A percentile compares a stretch with the other conserved stretches of the same genome.
Evolutionary conservation across 768 basidiomycete genomes (phyloP).

Genomic region (Rhodotorula kratochvilovae): DNA sequence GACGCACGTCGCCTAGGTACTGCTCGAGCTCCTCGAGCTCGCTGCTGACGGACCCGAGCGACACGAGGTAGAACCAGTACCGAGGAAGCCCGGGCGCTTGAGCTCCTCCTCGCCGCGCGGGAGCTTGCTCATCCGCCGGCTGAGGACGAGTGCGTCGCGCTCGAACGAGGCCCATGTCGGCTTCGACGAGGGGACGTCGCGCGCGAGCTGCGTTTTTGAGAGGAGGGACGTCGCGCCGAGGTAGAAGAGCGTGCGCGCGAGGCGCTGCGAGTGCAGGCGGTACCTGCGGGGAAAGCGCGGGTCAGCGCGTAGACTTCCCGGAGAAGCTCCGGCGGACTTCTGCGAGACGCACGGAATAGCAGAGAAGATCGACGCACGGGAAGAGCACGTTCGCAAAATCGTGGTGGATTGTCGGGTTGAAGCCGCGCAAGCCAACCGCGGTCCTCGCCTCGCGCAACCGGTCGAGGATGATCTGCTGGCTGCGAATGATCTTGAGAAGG

Average conservation of each 20-base stretch:
- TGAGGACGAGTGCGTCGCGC: conserved; percentile 36
- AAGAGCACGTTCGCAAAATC: conserved; percentile 27
- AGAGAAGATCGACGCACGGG: neutral
- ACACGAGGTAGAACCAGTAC: conserved; percentile 38
- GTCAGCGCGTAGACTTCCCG: too few relatives aligned
- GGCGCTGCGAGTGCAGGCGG: conserved; percentile 35
- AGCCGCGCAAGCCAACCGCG: conserved; percentile 30
- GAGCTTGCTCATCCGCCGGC: conserved; percentile 25
- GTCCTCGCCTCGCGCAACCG: conserved; percentile 26
- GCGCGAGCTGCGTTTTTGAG: conserved; percentile 34
- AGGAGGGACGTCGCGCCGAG: conserved; percentile 30
- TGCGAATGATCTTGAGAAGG: conserved; percentile 28
- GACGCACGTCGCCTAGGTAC: conserved; percentile 28
- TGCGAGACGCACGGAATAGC: too few relatives aligned
- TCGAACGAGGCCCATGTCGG: conserved; percentile 37
- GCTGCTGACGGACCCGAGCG: conserved; percentile 24
- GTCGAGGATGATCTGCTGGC: conserved; percentile 35
- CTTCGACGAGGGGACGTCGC: conserved; percentile 31
- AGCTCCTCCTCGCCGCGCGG: conserved; percentile 33
- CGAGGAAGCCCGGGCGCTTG: conserved; percentile 31
- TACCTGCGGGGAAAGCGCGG: conserved; percentile 5
- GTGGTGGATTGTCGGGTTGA: conserved; percentile 29
- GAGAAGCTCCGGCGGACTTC: too few relatives aligned
- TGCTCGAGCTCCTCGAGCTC: conserved; percentile 37
- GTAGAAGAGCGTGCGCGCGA: conserved; percentile 38